A percentile compares a stretch with the other conserved stretches of the same genome.
phyloP scores from a whole-genome alignment of 139 green algal genomes.

The Haematococcus lacustris region DNA sequence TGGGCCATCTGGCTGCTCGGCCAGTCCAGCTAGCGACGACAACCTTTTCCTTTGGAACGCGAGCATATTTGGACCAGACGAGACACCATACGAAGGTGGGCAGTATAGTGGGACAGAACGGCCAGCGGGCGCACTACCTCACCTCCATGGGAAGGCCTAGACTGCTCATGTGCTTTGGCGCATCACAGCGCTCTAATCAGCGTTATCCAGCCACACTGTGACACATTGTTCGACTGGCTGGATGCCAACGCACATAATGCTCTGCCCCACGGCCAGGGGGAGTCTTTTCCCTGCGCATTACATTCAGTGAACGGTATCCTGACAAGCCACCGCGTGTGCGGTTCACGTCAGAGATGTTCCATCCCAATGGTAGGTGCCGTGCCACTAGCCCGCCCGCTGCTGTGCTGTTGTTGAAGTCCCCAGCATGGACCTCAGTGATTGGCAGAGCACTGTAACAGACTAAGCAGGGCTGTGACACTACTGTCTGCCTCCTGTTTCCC shows the following conservation, averaged over 20 bases:
- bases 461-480: too few species aligned
- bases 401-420: too few species aligned
- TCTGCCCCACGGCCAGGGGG: conserved; percentile 36
- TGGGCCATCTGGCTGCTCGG: conserved; percentile 42
- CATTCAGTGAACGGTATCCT: conserved; percentile 75
- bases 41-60: conserved; percentile 80
- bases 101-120: neutral
- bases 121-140: neutral
- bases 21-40: conserved; percentile 51
- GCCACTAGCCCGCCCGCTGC: neutral
- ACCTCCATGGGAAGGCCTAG: neutral
- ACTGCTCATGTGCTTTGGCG: neutral
- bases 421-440: too few species aligned
- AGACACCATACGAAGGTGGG: conserved; percentile 32
- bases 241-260: neutral
- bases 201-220: neutral
- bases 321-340: conserved; percentile 86
- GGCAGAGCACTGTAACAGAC: too few species aligned
- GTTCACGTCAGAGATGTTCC: conserved; percentile 75
- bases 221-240: neutral
- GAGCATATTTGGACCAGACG: conserved; percentile 7
- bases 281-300: conserved; percentile 80
- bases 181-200: neutral
- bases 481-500: too few species aligned
- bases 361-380: conserved; percentile 5